Evolutionary conservation across 441 rosid species (phyloP).

Genomic region (Pelargonium fulgidum): DNA sequence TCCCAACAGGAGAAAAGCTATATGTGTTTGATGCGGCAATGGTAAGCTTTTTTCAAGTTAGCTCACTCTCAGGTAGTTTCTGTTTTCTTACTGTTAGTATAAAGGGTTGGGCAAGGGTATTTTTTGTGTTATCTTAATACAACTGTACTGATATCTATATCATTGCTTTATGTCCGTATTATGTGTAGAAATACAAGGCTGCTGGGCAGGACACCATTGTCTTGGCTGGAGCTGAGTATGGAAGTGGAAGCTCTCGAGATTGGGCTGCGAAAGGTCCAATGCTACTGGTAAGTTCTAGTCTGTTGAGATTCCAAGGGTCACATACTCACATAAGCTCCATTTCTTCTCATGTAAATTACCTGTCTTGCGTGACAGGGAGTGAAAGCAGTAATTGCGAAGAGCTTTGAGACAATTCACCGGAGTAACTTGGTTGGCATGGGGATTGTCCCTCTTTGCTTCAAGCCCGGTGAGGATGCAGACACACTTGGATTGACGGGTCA

Average conservation of each 20-base stretch:
- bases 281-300: conserved; percentile 36
- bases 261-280: conserved; percentile 70
- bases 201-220: conserved; percentile 47
- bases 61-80: background rate
- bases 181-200: conserved; percentile 43
- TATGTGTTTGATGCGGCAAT: conserved; percentile 53
- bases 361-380: conserved; percentile 33
- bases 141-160: background rate
- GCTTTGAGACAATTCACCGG: conserved; percentile 54
- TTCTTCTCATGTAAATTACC: background rate
- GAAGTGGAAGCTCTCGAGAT: conserved; percentile 64
- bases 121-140: no score
- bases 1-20: conserved; percentile 56
- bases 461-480: conserved; percentile 45
- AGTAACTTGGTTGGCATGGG: conserved; percentile 57
- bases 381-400: conserved; percentile 55
- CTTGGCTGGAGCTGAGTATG: conserved; percentile 58
- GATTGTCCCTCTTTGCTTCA: conserved; percentile 50
- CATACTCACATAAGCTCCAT: conserved; percentile 1
- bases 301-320: background rate
- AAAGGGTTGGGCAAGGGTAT: no score
- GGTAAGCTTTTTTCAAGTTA: conserved; percentile 29
- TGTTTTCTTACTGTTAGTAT: no score
- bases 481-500: conserved; percentile 43
- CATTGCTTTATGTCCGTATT: background rate